These are phyloP conservation scores for Prunus dulcis DNA, from an alignment of 306 rosid genomes.

Conservation along the genomic window DNA sequence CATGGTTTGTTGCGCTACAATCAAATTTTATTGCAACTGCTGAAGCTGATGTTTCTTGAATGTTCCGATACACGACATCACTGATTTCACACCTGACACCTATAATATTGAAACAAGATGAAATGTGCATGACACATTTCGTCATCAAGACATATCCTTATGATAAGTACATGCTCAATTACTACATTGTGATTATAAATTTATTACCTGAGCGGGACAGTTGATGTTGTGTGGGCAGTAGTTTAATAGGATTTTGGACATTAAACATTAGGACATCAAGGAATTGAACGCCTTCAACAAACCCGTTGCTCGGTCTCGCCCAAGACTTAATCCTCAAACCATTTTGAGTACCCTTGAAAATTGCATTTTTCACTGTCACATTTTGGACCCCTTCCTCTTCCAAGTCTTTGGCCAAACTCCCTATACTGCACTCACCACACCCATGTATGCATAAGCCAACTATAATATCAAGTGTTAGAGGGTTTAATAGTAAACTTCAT, in stretches of 20 bases:
- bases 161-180: too few species aligned
- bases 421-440: background rate
- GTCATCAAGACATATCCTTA: too few species aligned
- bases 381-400: conserved; percentile 16
- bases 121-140: too few species aligned
- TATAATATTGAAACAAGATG: too few species aligned
- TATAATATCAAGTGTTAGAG: too few species aligned
- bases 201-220: background rate
- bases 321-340: conserved; percentile 8
- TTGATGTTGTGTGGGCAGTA: conserved; percentile 1
- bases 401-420: background rate
- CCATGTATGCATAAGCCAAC: too few species aligned
- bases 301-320: background rate
- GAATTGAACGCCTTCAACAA: background rate
- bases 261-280: background rate
- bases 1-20: conserved; percentile 13
- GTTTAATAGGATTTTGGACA: background rate
- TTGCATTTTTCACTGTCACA: conserved; percentile 7
- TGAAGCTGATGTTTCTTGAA: conserved; percentile 16
- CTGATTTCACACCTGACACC: background rate
- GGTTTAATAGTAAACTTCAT: too few species aligned
- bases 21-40: conserved; percentile 11
- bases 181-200: too few species aligned
- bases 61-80: background rate
- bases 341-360: background rate